Percentiles rank a stretch among this genome's conserved stretches.
Conservation (phyloP, 2,329 filamentous ascomycete species). For the Zymoseptoria brevis region DNA sequence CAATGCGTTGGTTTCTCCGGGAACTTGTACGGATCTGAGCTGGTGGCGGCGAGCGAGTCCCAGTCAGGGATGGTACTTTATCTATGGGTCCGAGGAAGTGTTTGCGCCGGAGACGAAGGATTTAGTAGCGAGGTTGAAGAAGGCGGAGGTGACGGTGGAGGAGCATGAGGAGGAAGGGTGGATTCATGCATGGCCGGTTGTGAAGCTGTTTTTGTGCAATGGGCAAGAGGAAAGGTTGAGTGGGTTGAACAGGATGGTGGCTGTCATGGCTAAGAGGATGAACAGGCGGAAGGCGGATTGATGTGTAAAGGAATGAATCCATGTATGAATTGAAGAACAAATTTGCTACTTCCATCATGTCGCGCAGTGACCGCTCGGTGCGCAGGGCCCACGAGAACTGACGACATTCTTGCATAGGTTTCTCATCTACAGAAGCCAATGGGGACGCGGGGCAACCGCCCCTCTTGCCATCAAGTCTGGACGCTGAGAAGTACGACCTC, state of each 20-base stretch:
- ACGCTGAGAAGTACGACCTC: background rate
- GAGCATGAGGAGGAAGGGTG: constrained; percentile 55
- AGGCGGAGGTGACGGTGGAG: constrained; percentile 47
- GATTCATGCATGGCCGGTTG: constrained; percentile 79
- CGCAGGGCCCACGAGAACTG: background rate
- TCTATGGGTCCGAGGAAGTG: constrained; percentile 70
- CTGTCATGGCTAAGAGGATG: constrained; percentile 16
- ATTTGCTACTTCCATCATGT: background rate
- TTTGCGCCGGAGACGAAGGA: constrained; percentile 62
- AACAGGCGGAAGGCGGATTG: constrained; percentile 8
- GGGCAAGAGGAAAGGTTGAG: constrained; percentile 39
- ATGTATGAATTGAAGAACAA: background rate
- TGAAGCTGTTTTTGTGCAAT: constrained; percentile 49
- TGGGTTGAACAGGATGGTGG: constrained; percentile 40
- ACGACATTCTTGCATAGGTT: background rate
- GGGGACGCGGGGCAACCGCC: background rate
- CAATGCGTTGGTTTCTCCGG: constrained; percentile 60
- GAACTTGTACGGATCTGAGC: constrained; percentile 55
- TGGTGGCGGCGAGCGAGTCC: constrained; percentile 64
- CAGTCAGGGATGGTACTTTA: constrained; percentile 57
- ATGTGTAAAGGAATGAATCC: background rate
- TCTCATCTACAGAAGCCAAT: background rate
- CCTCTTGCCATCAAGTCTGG: background rate
- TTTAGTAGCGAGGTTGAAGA: constrained; percentile 49
- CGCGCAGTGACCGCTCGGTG: too few species aligned